phyloP scores from a whole-genome alignment of 257 asterid genomes.

The Plantago elongata region DNA sequence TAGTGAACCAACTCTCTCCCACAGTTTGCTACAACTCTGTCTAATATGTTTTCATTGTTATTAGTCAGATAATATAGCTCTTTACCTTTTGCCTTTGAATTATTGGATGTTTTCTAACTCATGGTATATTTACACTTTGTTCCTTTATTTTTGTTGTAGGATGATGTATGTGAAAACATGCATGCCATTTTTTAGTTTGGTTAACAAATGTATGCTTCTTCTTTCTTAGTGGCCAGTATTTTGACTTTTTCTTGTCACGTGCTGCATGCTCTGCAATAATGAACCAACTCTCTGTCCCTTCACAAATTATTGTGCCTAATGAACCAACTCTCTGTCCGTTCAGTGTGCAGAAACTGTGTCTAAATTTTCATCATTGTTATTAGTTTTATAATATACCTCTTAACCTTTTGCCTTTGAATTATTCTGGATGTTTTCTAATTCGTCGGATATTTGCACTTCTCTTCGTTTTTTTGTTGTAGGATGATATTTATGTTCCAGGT shows the following conservation, averaged over 20 bases:
- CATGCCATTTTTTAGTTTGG: background rate
- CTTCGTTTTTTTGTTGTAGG: conserved; percentile 44
- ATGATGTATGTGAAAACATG: conserved; percentile 26
- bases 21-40: conserved; percentile 2
- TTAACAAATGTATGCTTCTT: conserved; percentile 5
- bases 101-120: conserved; percentile 19
- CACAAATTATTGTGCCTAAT: background rate
- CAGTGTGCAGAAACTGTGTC: conserved; percentile 1
- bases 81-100: background rate
- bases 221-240: background rate
- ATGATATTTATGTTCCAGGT: conserved; percentile 39
- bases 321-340: background rate
- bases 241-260: conserved; percentile 8
- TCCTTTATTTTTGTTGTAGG: conserved; percentile 43
- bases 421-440: conserved; percentile 18
- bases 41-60: conserved; percentile 1
- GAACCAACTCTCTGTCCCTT: background rate
- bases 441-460: conserved; percentile 21
- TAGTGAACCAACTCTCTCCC: background rate
- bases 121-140: conserved; percentile 21
- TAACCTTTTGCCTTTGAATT: background rate
- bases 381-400: conserved; percentile 4
- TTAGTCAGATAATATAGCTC: conserved; percentile 4
- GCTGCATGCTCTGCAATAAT: background rate
- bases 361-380: conserved; percentile 3